Base-by-base conservation (phyloP, 768 basidiomycete species). In the Tulasnella sp. region DNA sequence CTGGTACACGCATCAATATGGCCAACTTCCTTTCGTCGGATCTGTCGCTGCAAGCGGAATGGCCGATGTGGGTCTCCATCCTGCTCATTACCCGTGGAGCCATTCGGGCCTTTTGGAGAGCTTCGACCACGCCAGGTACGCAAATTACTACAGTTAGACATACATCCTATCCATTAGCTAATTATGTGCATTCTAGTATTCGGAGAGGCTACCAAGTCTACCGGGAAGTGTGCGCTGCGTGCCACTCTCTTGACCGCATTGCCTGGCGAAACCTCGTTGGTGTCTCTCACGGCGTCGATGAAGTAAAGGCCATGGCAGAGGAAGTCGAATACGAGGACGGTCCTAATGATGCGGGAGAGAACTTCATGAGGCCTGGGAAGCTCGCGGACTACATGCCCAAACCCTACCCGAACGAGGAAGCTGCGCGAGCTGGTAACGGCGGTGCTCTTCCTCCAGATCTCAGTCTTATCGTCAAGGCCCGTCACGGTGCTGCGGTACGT, bases 261-360 rank as follows among this genome's bases (percentile, higher is more conserved):
- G 96, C 96, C 61, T 99, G 96, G 96, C 90, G 96, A 71, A 99
- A 98, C 77, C 78, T 99, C 61, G 96, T 99, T 65, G 96, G 93
- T 69, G 92, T 97, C 58, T 96, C 93, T 27, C 96, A 99, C 76
- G 90, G 87, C 66, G 95, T 78, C 44, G 88, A 92, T 64, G 94
- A 99, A 75, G 78, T 78, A 56, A 87, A 88, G 72, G 76, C 78
- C 1, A 82, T 98, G 86, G 96, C 96, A 9, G 96, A 96, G 75
- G 95, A 97, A 68, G 77, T 93, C 60, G 96, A 99, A 73, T 99
- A 98, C 74, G 80, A 82, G 68, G 96, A 99, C 69, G 96, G 96
- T 34, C 96, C 96, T 51, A 82, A 97, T 71, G 85, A 85, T 65
- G 76, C 87, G 65, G 96, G 96, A 65, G 92, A 97, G 75, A 98